phyloP scores from a whole-genome alignment of 345 rosid species.

The Zanthoxylum bungeanum region DNA sequence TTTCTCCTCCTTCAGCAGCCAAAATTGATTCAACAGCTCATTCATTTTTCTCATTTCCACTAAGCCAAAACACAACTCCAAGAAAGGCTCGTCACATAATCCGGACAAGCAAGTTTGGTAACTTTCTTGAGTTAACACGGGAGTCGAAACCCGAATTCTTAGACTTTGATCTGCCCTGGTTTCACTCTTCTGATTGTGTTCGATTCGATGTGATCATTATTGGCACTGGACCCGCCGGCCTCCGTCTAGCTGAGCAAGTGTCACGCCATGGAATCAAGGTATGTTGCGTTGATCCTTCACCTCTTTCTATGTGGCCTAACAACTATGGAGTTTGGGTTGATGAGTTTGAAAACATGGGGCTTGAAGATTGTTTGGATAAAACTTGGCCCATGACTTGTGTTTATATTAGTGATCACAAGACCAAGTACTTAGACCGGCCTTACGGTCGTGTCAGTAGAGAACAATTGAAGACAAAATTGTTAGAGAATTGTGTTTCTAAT shows the following conservation, averaged over 20 bases:
- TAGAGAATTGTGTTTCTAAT: conserved; percentile 44
- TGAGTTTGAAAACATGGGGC: conserved; percentile 56
- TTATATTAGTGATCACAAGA: conserved; percentile 35
- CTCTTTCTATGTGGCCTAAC: conserved; percentile 58
- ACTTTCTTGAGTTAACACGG: conserved; percentile 50
- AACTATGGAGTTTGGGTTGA: conserved; percentile 80
- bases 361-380: conserved; percentile 51
- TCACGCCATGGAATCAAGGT: conserved; percentile 49
- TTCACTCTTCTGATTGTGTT: conserved; percentile 27
- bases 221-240: conserved; percentile 71
- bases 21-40: background rate
- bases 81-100: conserved; percentile 11
- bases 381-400: conserved; percentile 59
- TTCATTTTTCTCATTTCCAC: conserved; percentile 13
- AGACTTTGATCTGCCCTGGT: conserved; percentile 41
- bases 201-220: conserved; percentile 52
- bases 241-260: conserved; percentile 62
- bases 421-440: conserved; percentile 54
- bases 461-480: conserved; percentile 36
- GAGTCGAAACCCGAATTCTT: conserved; percentile 32
- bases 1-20: conserved; percentile 21
- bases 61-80: background rate
- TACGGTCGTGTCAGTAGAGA: conserved; percentile 55
- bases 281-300: conserved; percentile 69
- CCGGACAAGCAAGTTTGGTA: conserved; percentile 35